Conservation (phyloP, 768 basidiomycete species). For the Coprinellus aureogranulatus region DNA sequence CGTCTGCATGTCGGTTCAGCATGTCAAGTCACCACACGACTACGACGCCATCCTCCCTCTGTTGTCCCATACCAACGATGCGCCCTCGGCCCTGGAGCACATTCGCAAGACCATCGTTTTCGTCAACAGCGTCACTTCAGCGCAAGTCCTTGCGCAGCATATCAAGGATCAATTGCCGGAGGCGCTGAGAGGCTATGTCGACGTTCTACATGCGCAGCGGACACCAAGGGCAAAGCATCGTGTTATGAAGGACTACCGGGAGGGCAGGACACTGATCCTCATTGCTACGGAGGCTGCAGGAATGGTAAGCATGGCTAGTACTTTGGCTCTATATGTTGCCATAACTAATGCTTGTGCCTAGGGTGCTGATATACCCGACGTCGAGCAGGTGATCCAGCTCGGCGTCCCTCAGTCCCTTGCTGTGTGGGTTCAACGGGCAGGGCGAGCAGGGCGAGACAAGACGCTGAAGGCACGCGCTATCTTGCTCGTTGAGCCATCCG, state of each 20-base stretch:
- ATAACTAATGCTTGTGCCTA: conserved; percentile 7
- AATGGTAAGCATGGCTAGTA: conserved; percentile 27
- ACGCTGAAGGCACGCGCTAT: conserved; percentile 23
- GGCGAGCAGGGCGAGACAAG: conserved; percentile 23
- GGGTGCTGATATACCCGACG: conserved; percentile 35
- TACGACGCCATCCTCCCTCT: conserved; percentile 18
- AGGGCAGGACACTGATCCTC: conserved; percentile 22
- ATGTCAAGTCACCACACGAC: conserved; percentile 22
- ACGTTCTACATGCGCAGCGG: conserved; percentile 24
- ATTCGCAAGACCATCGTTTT: conserved; percentile 21
- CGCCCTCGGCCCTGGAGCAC: conserved; percentile 7
- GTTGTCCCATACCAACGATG: background rate
- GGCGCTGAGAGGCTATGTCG: conserved; percentile 14
- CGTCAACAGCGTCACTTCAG: conserved; percentile 16
- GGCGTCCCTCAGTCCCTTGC: conserved; percentile 28
- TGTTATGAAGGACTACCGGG: conserved; percentile 22
- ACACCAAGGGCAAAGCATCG: conserved; percentile 17
- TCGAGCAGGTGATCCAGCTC: conserved; percentile 35
- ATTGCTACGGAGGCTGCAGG: conserved; percentile 35
- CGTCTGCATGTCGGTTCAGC: conserved; percentile 22
- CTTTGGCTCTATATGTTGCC: background rate
- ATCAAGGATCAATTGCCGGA: conserved; percentile 7
- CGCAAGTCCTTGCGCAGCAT: conserved; percentile 14
- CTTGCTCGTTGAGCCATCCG: conserved; percentile 25
- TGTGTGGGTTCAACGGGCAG: conserved; percentile 31